A percentile compares a stretch with the other conserved stretches of the same genome.
These are phyloP conservation scores for Alternaria sp. DNA, from an alignment of 2,329 filamentous ascomycete genomes.

Conservation along the genomic window DNA sequence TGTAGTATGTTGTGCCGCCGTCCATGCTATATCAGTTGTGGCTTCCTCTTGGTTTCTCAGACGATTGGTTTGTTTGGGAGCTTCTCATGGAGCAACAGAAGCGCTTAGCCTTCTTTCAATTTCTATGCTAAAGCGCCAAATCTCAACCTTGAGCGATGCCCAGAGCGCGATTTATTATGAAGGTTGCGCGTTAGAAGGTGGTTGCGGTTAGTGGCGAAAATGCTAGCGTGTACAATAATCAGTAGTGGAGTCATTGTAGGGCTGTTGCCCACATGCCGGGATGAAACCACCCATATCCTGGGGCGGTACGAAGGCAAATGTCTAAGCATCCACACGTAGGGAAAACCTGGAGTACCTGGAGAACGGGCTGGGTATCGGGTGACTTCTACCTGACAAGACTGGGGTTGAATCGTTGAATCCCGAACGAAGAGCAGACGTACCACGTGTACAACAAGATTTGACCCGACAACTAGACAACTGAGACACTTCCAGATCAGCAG, in stretches of 20 bases:
- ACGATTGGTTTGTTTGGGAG: no score
- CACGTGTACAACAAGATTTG: not conserved
- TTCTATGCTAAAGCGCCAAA: not conserved
- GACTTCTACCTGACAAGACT: not conserved
- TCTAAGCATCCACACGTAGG: not conserved
- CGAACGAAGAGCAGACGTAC: not conserved
- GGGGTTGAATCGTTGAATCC: not conserved
- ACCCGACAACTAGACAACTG: not conserved
- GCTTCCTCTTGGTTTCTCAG: no score
- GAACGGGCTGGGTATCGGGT: not conserved
- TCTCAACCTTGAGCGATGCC: not conserved
- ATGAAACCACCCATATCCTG: not conserved
- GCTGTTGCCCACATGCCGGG: not conserved
- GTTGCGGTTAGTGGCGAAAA: not conserved
- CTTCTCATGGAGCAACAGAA: no score
- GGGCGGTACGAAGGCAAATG: not conserved
- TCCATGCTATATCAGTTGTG: no score
- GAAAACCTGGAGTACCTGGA: conserved; percentile 2
- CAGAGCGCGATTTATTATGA: no score
- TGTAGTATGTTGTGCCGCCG: no score
- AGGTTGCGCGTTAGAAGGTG: not conserved
- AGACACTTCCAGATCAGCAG: not conserved
- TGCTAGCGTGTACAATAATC: not conserved
- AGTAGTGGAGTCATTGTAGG: not conserved
- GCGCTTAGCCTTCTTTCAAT: no score